Conservation (phyloP, 2,329 filamentous ascomycete genomes). For the Lasiodiplodia theobromae region DNA sequence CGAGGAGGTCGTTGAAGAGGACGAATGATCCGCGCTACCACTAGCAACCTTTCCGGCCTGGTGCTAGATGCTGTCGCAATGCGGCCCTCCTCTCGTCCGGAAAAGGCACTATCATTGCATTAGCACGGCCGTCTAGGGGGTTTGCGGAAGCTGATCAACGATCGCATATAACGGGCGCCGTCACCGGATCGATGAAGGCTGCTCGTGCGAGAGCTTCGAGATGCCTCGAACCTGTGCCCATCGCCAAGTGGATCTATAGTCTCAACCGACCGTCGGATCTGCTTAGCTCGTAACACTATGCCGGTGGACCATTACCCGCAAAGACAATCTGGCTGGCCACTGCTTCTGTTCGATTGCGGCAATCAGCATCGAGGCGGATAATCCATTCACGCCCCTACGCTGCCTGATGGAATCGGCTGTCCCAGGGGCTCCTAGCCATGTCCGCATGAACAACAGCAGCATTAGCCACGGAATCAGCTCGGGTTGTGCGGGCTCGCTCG, state of each 20-base stretch:
- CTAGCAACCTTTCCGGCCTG: not conserved
- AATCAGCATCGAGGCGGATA: not conserved
- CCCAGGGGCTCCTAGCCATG: not conserved
- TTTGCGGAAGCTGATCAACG: not conserved
- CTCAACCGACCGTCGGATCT: not conserved
- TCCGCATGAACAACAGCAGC: not conserved
- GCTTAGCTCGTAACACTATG: not conserved
- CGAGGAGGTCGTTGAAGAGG: constrained; percentile 77
- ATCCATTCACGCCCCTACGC: not conserved
- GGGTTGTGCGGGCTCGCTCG: not conserved
- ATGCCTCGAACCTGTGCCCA: not conserved
- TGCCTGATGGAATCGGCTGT: not conserved
- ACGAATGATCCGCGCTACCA: constrained; percentile 40
- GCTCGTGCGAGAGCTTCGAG: not conserved
- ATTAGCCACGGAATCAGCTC: not conserved
- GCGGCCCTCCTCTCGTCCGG: not conserved
- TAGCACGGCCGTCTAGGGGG: not conserved
- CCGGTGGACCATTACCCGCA: not conserved
- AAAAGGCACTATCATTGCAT: not conserved
- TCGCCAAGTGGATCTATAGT: not conserved
- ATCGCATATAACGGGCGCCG: not conserved
- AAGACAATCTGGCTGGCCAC: not conserved
- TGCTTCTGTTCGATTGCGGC: not conserved
- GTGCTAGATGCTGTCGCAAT: not conserved
- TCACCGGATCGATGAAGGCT: not conserved